phyloP scores from a whole-genome alignment of 805 yeast genomes.

The Suhomyces pyralidae region DNA sequence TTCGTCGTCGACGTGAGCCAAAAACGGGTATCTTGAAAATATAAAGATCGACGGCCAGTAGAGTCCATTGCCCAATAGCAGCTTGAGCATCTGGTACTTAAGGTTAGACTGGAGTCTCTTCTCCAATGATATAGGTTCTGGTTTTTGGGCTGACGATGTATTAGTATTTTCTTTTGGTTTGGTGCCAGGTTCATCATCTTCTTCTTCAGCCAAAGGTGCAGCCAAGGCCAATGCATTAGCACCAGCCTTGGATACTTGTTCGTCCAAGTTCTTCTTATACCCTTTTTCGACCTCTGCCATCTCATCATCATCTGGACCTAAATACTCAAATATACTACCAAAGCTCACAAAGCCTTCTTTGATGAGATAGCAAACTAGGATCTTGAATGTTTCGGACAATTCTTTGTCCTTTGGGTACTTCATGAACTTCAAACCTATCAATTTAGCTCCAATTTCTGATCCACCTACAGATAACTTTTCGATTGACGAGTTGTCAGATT shows the following conservation, averaged over 20 bases:
- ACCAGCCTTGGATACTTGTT: slow-evolving; percentile 56
- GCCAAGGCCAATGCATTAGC: slow-evolving; percentile 85
- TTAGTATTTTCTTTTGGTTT: not conserved
- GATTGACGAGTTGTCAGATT: slow-evolving; percentile 31
- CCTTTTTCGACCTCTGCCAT: slow-evolving; percentile 42
- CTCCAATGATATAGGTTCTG: slow-evolving; percentile 9
- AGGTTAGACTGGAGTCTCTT: slow-evolving; percentile 19
- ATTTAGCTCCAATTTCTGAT: slow-evolving; percentile 49
- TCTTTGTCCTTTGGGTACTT: slow-evolving; percentile 29
- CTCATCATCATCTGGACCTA: slow-evolving; percentile 51
- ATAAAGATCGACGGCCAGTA: slow-evolving; percentile 60
- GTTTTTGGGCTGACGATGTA: not conserved
- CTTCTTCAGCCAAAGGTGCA: slow-evolving; percentile 70
- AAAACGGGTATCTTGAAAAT: slow-evolving; percentile 57
- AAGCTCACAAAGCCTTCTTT: slow-evolving; percentile 66
- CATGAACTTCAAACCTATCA: slow-evolving; percentile 47
- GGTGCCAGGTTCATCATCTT: not conserved
- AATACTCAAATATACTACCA: slow-evolving; percentile 53
- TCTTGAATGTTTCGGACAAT: slow-evolving; percentile 42
- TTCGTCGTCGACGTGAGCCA: slow-evolving; percentile 53
- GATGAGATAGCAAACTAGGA: slow-evolving; percentile 53
- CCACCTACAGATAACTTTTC: slow-evolving; percentile 48
- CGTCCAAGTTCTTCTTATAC: slow-evolving; percentile 48
- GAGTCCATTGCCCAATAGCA: slow-evolving; percentile 57
- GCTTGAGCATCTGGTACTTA: slow-evolving; percentile 44